Evolutionary conservation across 805 yeast genomes (phyloP), one percentile per base, ranked within the genome.

Genomic region (Sporopachydermia quercuum): DNA sequence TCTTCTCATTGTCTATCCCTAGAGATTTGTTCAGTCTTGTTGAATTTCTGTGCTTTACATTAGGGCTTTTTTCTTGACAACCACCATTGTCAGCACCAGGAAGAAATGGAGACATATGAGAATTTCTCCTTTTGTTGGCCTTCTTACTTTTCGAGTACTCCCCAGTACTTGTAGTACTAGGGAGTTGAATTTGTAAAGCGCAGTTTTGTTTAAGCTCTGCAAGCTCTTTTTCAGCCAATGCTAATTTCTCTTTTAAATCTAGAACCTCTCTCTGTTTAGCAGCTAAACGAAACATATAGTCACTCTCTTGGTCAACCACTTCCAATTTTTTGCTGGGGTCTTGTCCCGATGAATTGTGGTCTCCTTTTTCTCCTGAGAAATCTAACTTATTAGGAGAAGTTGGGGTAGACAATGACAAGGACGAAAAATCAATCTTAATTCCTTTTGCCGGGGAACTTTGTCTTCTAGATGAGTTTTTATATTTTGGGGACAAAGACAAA

Each of bases 71-170:
- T 23, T 23, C 30, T 23, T 23, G 8, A 23, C 30, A 8, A 23
- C n/a, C n/a, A 23, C 30, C 30, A 23, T 8, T 8, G 30, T 23
- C 30, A 23, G n/a, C 13, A 23, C 30, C 30, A 23, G 30, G 30
- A 23, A 23, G n/a, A 23, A 23, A 8, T 23, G 30, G n/a, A 23
- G 30, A 23, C 30, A 23, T 23, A 23, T 8, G 30, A 23, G 8
- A 23, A 52, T 57, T 18, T 57, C 61, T 1, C 83, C 74, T 45
- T 78, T 76, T 51, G 75, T 78, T 41, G 79, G 62, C 37, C 49
- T 56, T 39, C 53, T 60, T 16, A 87, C 89, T 45, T 81, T 80
- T 50, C 85, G 72, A 47, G 89, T 89, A 54, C 83, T 94, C 19
- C 91, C 84, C 17, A 89, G 64, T 39, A 89, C 30, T n/a, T 23